phyloP scores from a whole-genome alignment of 2,329 filamentous ascomycete species.

The Cytospora mali region DNA sequence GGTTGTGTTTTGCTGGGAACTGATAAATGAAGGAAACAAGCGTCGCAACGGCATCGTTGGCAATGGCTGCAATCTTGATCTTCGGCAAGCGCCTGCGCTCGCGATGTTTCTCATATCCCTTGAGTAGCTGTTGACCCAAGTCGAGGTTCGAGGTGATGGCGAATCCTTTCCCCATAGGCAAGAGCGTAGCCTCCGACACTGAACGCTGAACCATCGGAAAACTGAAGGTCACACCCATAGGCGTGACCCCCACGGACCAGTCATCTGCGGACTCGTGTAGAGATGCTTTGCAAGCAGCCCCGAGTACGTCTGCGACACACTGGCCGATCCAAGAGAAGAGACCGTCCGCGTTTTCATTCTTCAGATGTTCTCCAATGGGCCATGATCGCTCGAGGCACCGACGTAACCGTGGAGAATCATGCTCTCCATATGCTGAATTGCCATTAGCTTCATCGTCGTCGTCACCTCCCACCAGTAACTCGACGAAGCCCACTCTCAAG shows the following conservation, averaged over 20 bases:
- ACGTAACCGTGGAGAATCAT: slow-evolving; percentile 41
- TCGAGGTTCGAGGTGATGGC: slow-evolving; percentile 63
- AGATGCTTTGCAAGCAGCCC: slow-evolving; percentile 53
- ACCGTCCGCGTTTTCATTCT: slow-evolving; percentile 72
- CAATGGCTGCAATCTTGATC: slow-evolving; percentile 73
- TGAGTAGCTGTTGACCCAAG: slow-evolving; percentile 59
- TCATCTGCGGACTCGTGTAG: slow-evolving; percentile 46
- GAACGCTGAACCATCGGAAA: slow-evolving; percentile 70
- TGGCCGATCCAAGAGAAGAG: slow-evolving; percentile 81
- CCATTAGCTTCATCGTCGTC: background rate
- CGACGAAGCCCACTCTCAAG: slow-evolving; percentile 68
- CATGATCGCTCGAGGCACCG: slow-evolving; percentile 70
- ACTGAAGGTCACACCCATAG: slow-evolving; percentile 70
- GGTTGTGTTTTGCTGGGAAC: slow-evolving; percentile 61
- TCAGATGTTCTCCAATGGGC: slow-evolving; percentile 74
- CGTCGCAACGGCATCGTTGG: slow-evolving; percentile 81
- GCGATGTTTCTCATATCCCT: slow-evolving; percentile 60
- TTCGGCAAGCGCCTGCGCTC: slow-evolving; percentile 54
- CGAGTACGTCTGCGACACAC: slow-evolving; percentile 74
- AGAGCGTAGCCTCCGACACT: slow-evolving; percentile 63
- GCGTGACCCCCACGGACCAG: slow-evolving; percentile 66
- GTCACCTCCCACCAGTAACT: slow-evolving; percentile 51
- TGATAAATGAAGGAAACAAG: slow-evolving; percentile 77
- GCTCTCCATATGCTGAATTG: background rate
- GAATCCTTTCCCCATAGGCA: slow-evolving; percentile 73